Evolutionary conservation across 257 asterid species (phyloP), one percentile per base, ranked within the genome.

Genomic region (Knoxia roxburghii): DNA sequence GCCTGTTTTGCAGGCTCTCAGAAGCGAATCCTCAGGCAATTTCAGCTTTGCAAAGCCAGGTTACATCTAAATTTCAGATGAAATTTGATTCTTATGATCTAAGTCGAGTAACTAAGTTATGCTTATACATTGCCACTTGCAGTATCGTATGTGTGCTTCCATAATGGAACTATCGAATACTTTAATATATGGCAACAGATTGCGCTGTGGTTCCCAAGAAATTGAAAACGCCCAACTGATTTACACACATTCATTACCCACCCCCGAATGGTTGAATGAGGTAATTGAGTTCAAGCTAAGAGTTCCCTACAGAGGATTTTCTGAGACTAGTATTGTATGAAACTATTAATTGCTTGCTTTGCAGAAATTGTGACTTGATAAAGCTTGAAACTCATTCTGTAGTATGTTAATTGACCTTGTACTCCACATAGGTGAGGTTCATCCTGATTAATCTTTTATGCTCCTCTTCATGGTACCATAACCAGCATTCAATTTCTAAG

Each of bases 21-120:
- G 97, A 90, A 87, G 96, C 95, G 26, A 96, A 93, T 80, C 99
- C 96, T 35, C 95, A 88, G 79, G 96, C 99, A 49, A 88, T 93
- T 79, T 91, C 97, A n/a, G 87, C 97, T 79, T 77, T 93, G 77
- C 91, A 74, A 69, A 77, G 80, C 87, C 99, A 93, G 99, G 99
- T 90, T 51, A 73, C 40, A 6, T 75, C 65, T 67, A 64, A 56
- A 53, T 60, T 64, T 65, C 14, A 49, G 58, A 62, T 46, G 61
- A 71, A 65, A 32, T 46, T 63, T 8, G 50, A 56, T 54, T 17
- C 56, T 30, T 20, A 61, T 50, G 50, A 55, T 63, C 57, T 73
- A 43, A 30, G 58, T 52, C 18, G 46, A 11, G 63, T 55, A 12
- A 67, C 33, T 55, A 64, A 60, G 67, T 74, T 32, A 73, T 74